phyloP scores from a whole-genome alignment of 352 stramenopile genomes.

The Pythium volutum region DNA sequence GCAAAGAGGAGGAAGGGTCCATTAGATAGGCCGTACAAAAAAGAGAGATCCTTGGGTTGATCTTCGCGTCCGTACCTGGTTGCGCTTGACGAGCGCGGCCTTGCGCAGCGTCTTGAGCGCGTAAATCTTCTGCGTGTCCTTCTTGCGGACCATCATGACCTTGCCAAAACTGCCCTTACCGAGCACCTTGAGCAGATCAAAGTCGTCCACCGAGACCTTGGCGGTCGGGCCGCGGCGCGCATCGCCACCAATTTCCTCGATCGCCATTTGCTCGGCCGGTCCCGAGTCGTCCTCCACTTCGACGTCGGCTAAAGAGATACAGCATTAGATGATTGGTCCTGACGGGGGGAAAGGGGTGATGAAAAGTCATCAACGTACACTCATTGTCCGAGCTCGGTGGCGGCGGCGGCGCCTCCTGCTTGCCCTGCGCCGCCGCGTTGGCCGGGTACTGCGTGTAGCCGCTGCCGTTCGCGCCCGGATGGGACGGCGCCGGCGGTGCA shows the following conservation, averaged over 20 bases:
- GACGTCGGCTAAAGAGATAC: conserved; percentile 44
- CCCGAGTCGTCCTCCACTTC: conserved; percentile 79
- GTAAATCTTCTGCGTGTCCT: conserved; percentile 93
- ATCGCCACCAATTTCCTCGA: conserved; percentile 78
- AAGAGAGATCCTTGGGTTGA: too few relatives aligned
- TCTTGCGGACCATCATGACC: conserved; percentile 95
- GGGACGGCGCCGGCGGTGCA: conserved; percentile 66
- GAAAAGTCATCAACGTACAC: conserved; percentile 5
- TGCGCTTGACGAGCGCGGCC: conserved; percentile 89
- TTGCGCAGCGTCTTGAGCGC: conserved; percentile 96
- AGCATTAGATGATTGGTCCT: not conserved
- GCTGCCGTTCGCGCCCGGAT: conserved; percentile 21
- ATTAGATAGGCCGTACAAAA: too few relatives aligned
- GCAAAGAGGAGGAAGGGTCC: not conserved
- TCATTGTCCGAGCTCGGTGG: conserved; percentile 37
- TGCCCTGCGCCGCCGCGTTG: not conserved
- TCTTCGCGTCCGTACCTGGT: conserved; percentile 54
- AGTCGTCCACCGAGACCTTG: conserved; percentile 91
- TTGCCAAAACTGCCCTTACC: conserved; percentile 96
- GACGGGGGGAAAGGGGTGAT: not conserved
- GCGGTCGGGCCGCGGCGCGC: conserved; percentile 38
- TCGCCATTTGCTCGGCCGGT: conserved; percentile 72
- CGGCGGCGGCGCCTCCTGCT: conserved; percentile 7
- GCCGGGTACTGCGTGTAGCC: conserved; percentile 24
- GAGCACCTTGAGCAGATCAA: conserved; percentile 93